Base-by-base conservation (phyloP, 2,329 filamentous ascomycete genomes). In the Fusarium sp. region DNA sequence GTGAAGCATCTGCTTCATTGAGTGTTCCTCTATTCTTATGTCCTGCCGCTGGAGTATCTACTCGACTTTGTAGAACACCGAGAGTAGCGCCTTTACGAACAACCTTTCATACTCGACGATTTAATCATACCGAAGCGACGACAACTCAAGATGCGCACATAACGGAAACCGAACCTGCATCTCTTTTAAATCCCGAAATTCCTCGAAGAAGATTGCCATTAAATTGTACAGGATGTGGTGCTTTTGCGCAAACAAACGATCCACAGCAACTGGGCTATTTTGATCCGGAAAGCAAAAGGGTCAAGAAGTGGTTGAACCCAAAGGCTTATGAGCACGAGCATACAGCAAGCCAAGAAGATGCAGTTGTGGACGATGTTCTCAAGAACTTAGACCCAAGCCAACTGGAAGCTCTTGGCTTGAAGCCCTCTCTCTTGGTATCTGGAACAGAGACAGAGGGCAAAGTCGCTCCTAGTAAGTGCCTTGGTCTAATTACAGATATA, bases 161-260 rank as follows among this genome's bases (percentile, higher is more conserved):
- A 8, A 36, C 46, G 17, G 28, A 42, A 38, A 10, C 24, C 10
- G 28, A 51, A 28, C 22, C 34, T 1, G 15, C 54, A 3, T 39
- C 51, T 13, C 33, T 68, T 33, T 28, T 31, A 13, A 11, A 24
- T 6, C 24, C 55, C 3, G 44, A 46, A 33, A 7, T 40, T 7
- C 31, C 66, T 5, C 54, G 39, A 14, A 74, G 76, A 39, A 72
- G 69, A 44, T 79, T 91, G 2, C 89, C 90, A 0, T 72, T 83
- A 13, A 87, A 86, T 67, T 92, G 90, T 71, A 83, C 84, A 14
- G 90, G 90, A 36, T 92, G 90, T 74, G 90, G 90, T 44, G 89
- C 90, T 15, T 83, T 90, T 70, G 83, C 88, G 45, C 90, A 92
- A 76, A 88, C 84, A 1, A 75, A 76, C 0, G 77, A 86, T 18